phyloP scores from a whole-genome alignment of 202 grass and related monocot genomes.

The Eragrostis tef region DNA sequence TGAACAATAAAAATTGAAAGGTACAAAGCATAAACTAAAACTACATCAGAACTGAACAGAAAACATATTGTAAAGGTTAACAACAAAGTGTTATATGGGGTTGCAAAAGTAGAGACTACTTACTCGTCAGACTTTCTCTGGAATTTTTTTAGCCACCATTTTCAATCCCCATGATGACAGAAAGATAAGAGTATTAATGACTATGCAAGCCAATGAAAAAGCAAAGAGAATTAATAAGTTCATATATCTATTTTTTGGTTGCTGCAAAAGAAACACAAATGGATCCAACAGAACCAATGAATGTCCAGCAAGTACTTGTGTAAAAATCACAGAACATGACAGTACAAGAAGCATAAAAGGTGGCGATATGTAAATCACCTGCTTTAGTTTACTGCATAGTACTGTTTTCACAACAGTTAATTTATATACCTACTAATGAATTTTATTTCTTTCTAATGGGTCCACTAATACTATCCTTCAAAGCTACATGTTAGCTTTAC shows the following conservation, averaged over 20 bases:
- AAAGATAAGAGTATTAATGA: constrained; percentile 53
- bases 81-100: no score
- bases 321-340: constrained; percentile 23
- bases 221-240: constrained; percentile 26
- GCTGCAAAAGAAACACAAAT: background rate
- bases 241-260: background rate
- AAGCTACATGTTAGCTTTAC: background rate
- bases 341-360: constrained; percentile 20
- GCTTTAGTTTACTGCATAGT: constrained; percentile 6
- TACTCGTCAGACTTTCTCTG: constrained; percentile 99
- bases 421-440: background rate
- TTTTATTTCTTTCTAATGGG: constrained; percentile 1
- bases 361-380: background rate
- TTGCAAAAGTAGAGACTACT: constrained; percentile 60
- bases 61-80: constrained; percentile 21
- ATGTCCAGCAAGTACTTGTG: constrained; percentile 24
- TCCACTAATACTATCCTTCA: background rate
- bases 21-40: background rate
- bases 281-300: constrained; percentile 23
- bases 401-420: background rate
- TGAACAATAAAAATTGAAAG: background rate
- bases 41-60: constrained; percentile 26
- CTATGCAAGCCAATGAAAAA: constrained; percentile 43
- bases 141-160: constrained; percentile 47
- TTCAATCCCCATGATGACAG: constrained; percentile 49